Percentiles rank a stretch among this genome's conserved stretches.
phyloP scores from a whole-genome alignment of 176 grass and related monocot genomes.

The Musa schizocarpa region DNA sequence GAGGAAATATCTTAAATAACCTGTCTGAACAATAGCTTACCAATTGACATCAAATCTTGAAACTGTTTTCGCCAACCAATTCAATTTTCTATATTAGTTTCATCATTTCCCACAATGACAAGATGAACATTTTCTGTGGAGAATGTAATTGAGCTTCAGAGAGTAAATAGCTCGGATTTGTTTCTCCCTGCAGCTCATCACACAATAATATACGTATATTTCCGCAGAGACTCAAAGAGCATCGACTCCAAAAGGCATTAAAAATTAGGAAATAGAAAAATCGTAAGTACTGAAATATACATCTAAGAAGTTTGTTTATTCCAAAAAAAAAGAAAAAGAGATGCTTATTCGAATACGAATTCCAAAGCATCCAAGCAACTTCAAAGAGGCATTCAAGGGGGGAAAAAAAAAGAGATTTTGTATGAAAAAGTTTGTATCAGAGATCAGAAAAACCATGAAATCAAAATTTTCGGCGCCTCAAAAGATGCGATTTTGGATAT shows the following conservation, averaged over 20 bases:
- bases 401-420: too few species aligned
- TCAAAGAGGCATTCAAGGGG: too few species aligned
- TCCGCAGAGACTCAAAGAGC: background rate
- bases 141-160: background rate
- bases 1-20: too few species aligned
- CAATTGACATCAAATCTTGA: too few species aligned
- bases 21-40: too few species aligned
- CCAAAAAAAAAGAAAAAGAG: background rate
- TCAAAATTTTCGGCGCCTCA: background rate
- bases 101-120: background rate
- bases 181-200: constrained; percentile 19
- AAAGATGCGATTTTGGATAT: background rate
- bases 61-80: too few species aligned
- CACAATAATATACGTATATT: background rate
- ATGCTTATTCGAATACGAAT: background rate
- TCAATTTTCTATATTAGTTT: background rate
- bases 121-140: background rate
- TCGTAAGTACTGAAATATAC: background rate
- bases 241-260: background rate
- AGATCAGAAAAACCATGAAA: background rate
- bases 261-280: background rate
- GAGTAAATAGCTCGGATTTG: background rate
- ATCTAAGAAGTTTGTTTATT: background rate
- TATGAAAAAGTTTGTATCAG: background rate
- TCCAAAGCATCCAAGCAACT: background rate